Evolutionary conservation across 1,284 basidiomycete genomes (phyloP), one percentile per base, ranked within the genome.

Genomic region (Cryptococcus amylolentus): DNA sequence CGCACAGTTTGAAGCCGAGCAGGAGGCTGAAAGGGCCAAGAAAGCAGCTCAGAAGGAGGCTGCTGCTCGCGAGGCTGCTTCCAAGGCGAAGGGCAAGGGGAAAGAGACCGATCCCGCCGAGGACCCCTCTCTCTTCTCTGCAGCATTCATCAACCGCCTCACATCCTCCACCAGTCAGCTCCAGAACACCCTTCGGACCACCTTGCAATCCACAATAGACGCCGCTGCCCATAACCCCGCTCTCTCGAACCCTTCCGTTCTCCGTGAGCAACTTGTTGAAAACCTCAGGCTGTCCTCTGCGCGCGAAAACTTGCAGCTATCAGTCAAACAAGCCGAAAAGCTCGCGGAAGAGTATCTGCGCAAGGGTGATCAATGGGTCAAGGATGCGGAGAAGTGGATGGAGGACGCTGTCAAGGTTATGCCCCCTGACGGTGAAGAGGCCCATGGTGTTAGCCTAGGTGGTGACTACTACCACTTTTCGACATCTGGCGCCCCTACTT

Each of bases 391-490:
- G 70, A 84, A 79, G 23, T 75, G 72, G 72, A 64, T 75, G 54
- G 70, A 66, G 49, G 73, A 76, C n/a, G 91, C 90, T 12, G 89
- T 96, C 65, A 89, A 89, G 71, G 86, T 96, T 51, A 81, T 96
- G 9, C 92, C 92, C 1, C 91, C 91, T 0, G 86, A 88, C 43
- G 82, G 81, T 40, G 76, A 70, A 7, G 71, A 70, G 16, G 60
- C 72, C 0, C 63, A 68, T 3, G 68, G 71, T 8, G 73, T 79
- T 8, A 82, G 81, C 2, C 68, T 87, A 38, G 71, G 84, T 47
- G 79, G 84, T n/a, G 88, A 91, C 69, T 82, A 90, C 68, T 91
- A 89, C 84, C 83, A 86, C 77, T 38, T 79, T 78, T 55, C 71
- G 70, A 65, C 70, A 48, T 64, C 63, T 9, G 23, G 60, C 4